A percentile compares a stretch with the other conserved stretches of the same genome.
These are phyloP conservation scores for Malassezia pachydermatis DNA, from an alignment of 1,284 basidiomycete genomes.

Conservation along the genomic window DNA sequence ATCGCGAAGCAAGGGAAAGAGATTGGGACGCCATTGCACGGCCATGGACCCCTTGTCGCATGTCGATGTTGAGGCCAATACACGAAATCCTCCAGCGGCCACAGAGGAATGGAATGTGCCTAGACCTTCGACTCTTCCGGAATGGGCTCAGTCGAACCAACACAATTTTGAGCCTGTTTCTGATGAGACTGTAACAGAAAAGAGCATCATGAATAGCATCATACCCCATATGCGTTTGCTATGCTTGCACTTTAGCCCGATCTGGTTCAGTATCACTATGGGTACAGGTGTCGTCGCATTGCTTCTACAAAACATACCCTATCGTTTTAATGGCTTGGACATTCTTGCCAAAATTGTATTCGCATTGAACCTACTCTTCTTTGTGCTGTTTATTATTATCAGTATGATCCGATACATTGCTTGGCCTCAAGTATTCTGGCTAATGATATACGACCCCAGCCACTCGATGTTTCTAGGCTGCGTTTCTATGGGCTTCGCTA, in stretches of 20 bases:
- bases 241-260: conserved; percentile 30
- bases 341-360: conserved; percentile 54
- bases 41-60: no score
- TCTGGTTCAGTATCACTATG: conserved; percentile 44
- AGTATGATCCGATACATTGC: conserved; percentile 53
- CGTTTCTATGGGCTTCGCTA: conserved; percentile 62
- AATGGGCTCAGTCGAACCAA: no score
- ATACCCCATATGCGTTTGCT: background rate
- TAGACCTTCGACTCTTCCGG: no score
- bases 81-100: no score
- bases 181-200: no score
- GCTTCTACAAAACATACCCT: conserved; percentile 51
- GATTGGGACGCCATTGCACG: no score
- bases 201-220: no score
- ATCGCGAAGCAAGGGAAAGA: no score
- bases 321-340: conserved; percentile 49
- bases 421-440: conserved; percentile 55
- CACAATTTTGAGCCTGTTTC: no score
- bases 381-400: conserved; percentile 54
- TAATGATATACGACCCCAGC: conserved; percentile 57
- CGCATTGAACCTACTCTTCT: conserved; percentile 59
- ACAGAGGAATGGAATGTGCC: no score
- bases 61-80: no score
- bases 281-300: conserved; percentile 52
- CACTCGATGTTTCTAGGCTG: conserved; percentile 62